phyloP scores from a whole-genome alignment of 176 grass and related monocot species.

The Musa itinerans region DNA sequence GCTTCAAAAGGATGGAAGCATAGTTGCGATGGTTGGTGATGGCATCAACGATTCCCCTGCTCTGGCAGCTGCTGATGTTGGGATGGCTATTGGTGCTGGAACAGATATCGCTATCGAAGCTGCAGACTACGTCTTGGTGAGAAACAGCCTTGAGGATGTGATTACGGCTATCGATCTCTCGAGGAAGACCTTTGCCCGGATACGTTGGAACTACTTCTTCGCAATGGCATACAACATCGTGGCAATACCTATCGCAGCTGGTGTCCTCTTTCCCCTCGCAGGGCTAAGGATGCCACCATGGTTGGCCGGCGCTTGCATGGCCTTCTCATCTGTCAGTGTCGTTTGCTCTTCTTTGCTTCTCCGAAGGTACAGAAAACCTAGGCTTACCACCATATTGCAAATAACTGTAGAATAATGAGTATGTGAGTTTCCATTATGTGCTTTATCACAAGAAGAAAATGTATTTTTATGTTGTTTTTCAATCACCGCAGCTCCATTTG shows the following conservation, averaged over 20 bases:
- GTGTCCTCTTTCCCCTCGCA: conserved; percentile 50
- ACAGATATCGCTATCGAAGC: conserved; percentile 79
- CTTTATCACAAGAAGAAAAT: background rate
- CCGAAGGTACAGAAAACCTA: conserved; percentile 85
- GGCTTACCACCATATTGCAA: conserved; percentile 82
- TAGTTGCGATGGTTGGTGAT: conserved; percentile 70
- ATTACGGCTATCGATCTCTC: conserved; percentile 92
- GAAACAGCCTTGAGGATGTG: conserved; percentile 88
- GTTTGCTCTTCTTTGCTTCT: conserved; percentile 84
- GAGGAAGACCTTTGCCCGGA: conserved; percentile 63
- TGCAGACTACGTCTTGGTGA: conserved; percentile 72
- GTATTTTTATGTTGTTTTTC: background rate
- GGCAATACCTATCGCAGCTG: conserved; percentile 56
- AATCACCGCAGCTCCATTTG: background rate
- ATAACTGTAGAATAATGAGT: conserved; percentile 68
- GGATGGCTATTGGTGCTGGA: conserved; percentile 83
- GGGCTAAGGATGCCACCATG: conserved; percentile 65
- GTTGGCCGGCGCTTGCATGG: conserved; percentile 95
- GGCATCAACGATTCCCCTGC: conserved; percentile 76
- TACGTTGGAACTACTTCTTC: conserved; percentile 82
- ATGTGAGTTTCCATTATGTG: conserved; percentile 21
- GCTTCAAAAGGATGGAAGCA: conserved; percentile 52
- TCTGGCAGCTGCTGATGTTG: conserved; percentile 66
- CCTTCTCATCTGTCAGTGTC: conserved; percentile 77
- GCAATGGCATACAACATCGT: conserved; percentile 62